Evolutionary conservation across 1,284 basidiomycete genomes (phyloP).

Genomic region (Cutaneotrichosporon dermatis): DNA sequence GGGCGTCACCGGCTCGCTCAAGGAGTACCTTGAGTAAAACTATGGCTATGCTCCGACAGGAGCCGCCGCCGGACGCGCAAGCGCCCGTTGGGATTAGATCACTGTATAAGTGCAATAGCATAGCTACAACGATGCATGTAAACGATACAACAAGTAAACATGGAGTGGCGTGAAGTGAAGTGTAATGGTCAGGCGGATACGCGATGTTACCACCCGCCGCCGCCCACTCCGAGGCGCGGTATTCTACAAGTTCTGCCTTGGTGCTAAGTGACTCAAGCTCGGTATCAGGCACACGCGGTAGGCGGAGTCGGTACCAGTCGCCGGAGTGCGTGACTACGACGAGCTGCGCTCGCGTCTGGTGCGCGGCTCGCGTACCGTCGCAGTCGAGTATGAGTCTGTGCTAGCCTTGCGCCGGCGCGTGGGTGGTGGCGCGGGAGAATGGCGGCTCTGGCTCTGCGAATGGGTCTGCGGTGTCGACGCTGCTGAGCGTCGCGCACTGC

Average conservation of each 20-base stretch:
- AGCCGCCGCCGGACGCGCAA: too few relatives aligned
- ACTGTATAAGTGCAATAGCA: neutral
- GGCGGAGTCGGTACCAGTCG: conserved; percentile 83
- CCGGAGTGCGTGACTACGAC: conserved; percentile 80
- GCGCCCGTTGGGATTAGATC: neutral
- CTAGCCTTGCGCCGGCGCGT: neutral
- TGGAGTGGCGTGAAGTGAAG: neutral
- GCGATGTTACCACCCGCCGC: conserved; percentile 35
- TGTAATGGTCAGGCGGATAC: neutral
- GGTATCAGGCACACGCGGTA: conserved; percentile 52
- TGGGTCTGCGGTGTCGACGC: neutral
- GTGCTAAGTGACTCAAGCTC: conserved; percentile 12
- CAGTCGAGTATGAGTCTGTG: conserved; percentile 3
- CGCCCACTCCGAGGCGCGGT: conserved; percentile 42
- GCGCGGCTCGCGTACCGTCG: neutral
- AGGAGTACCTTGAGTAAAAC: conserved; percentile 45
- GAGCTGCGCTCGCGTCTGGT: conserved; percentile 54
- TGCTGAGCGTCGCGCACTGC: conserved; percentile 1
- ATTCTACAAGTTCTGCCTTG: conserved; percentile 43
- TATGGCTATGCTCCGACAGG: too few relatives aligned
- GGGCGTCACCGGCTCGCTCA: conserved; percentile 46
- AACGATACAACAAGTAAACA: neutral
- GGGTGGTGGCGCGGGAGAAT: neutral
- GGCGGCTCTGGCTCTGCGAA: neutral
- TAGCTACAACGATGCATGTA: conserved; percentile 7